Evolutionary conservation across 1,284 basidiomycete species (phyloP).

Genomic region (Puccinia horiana): DNA sequence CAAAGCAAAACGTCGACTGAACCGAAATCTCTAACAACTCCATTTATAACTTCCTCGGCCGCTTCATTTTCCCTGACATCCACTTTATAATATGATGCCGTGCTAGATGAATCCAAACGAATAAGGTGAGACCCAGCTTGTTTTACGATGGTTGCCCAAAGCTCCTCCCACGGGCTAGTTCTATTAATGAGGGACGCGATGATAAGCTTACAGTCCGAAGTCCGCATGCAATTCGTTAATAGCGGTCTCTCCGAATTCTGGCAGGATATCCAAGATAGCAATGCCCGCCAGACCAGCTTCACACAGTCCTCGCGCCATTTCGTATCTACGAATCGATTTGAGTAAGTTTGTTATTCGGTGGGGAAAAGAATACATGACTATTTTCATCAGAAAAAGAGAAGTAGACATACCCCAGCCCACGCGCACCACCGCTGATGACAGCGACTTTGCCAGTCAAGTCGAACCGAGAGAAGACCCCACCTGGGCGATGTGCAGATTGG

Average conservation of each 20-base stretch:
- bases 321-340: conserved; percentile 26
- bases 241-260: conserved; percentile 47
- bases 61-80: conserved; percentile 46
- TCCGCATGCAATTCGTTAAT: conserved; percentile 43
- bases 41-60: conserved; percentile 47
- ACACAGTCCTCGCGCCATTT: conserved; percentile 47
- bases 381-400: no score
- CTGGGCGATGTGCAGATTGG: conserved; percentile 39
- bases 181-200: no score
- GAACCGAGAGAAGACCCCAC: conserved; percentile 47
- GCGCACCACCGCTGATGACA: conserved; percentile 48
- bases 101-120: no score
- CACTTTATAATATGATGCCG: conserved; percentile 47
- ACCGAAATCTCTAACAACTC: conserved; percentile 43
- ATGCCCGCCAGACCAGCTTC: conserved; percentile 50
- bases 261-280: conserved; percentile 50
- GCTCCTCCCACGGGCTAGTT: no score
- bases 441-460: conserved; percentile 49
- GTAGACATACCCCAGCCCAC: conserved; percentile 43
- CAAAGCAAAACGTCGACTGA: conserved; percentile 47
- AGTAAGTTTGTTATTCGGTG: no score
- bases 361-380: no score
- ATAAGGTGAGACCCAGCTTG: no score
- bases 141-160: no score
- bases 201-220: conserved; percentile 31